Evolutionary conservation across 768 basidiomycete genomes (phyloP), one percentile per base, ranked within the genome.

Genomic region (Agaricus sinodeliciosus): DNA sequence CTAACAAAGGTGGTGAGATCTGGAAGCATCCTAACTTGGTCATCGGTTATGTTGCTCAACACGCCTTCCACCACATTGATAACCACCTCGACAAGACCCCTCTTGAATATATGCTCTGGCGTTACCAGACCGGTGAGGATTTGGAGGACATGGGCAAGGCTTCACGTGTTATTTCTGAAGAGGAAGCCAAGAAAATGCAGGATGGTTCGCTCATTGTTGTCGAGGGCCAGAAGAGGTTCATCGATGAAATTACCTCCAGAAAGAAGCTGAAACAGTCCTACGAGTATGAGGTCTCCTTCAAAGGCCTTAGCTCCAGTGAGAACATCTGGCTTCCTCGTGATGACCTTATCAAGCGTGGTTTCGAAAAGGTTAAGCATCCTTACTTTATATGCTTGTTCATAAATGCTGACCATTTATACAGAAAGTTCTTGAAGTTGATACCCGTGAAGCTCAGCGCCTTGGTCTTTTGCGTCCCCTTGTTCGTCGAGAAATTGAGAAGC

Each of bases 1-100:
- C 89, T 58, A 96, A 96, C 83, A 87, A 84, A 75, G 90, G 90
- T 58, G 94, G 94, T 79, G 91, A 94, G 73, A 85, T 88, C 73
- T 97, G 94, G 94, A 97, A 94, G 77, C 94, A 97, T 76, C 94
- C 94, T 57, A 97, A 97, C 81, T 80, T 97, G 82, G 94, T 97
- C 74, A 95, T 97, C 58, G 94, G 94, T 65, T 97, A 97, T 75
- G 94, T 97, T 60, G 94, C 94, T 39, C 94, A 97, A 73, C 94
- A 97, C 72, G 94, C 94, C 57, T 97, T 97, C 94, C 94, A 97
- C 79, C 94, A 97, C 71, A 97, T 97, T 66, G 94, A 97, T 69
- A 75, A 92, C 70, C 94, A 97, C 67, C 90, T 97, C 67, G 94
- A 97, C 81, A 95, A 94, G 81, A 97, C 94, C 12, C 91, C 94